These are phyloP conservation scores for Aspergillus sp. DNA, from an alignment of 2,329 filamentous ascomycete genomes.

Conservation along the genomic window DNA sequence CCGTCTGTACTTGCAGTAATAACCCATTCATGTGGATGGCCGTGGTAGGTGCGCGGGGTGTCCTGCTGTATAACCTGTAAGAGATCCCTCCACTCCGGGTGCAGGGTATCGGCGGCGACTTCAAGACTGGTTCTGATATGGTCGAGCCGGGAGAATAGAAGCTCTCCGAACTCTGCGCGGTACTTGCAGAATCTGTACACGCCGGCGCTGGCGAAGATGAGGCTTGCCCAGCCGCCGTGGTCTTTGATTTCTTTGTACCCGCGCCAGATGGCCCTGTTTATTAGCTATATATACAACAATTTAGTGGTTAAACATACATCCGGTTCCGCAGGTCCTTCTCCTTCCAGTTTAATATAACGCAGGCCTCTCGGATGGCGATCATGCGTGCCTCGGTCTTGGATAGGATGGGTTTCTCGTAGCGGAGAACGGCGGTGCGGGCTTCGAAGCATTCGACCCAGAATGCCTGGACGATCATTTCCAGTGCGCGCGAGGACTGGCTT, in stretches of 20 bases:
- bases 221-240: conserved; percentile 55
- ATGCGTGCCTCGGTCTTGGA: conserved; percentile 53
- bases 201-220: conserved; percentile 59
- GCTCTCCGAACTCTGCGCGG: conserved; percentile 53
- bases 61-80: conserved; percentile 25
- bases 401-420: conserved; percentile 39
- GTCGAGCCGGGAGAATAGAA: conserved; percentile 50
- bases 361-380: conserved; percentile 54
- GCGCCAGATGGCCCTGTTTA: conserved; percentile 51
- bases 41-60: conserved; percentile 15
- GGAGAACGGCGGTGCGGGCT: conserved; percentile 48
- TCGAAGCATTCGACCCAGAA: conserved; percentile 59
- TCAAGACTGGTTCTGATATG: conserved; percentile 51
- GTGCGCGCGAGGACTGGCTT: conserved; percentile 55
- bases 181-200: conserved; percentile 64
- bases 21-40: conserved; percentile 30
- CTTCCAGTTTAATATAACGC: conserved; percentile 55
- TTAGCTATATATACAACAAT: neutral
- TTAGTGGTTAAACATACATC: conserved; percentile 17
- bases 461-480: conserved; percentile 61
- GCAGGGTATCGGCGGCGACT: conserved; percentile 54
- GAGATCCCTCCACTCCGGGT: conserved; percentile 55
- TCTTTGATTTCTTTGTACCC: conserved; percentile 61
- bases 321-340: conserved; percentile 58
- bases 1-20: conserved; percentile 7